Evolutionary conservation across 331 rosid genomes (phyloP).

Genomic region (Rosa hybrid): DNA sequence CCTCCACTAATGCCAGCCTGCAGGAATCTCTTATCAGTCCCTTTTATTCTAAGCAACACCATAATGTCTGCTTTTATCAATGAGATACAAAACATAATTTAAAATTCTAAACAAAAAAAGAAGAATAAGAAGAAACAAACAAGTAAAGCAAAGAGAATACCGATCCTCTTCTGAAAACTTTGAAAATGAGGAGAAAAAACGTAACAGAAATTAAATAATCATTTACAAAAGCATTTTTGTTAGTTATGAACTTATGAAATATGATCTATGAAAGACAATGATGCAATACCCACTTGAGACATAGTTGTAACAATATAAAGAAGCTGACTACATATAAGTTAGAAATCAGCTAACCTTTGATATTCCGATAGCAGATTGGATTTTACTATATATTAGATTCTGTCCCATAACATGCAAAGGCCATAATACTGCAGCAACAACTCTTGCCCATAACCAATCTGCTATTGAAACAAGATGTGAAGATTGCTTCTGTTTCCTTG

Average conservation of each 20-base stretch:
- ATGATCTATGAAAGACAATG: not conserved
- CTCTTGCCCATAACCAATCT: constrained; percentile 85
- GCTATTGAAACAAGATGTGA: constrained; percentile 48
- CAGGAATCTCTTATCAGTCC: constrained; percentile 27
- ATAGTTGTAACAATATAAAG: not conserved
- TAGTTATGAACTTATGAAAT: not conserved
- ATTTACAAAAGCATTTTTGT: not conserved
- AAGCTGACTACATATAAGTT: not conserved
- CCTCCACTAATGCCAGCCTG: constrained; percentile 98
- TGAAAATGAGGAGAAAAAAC: not conserved
- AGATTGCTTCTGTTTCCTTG: constrained; percentile 53
- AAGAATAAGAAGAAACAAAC: not conserved
- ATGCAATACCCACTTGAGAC: not conserved
- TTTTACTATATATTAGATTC: constrained; percentile 73
- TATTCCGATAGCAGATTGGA: constrained; percentile 62
- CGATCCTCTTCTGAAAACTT: not conserved
- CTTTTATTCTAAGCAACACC: constrained; percentile 24
- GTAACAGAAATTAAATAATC: not conserved
- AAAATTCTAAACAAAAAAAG: not conserved
- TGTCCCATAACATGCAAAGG: constrained; percentile 79
- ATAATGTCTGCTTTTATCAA: constrained; percentile 27
- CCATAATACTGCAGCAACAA: constrained; percentile 54
- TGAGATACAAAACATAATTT: not conserved
- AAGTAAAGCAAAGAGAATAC: not conserved
- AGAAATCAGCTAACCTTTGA: constrained; percentile 32